Base-by-base conservation (phyloP, 2,329 filamentous ascomycete species). In the Botrytis tulipae region DNA sequence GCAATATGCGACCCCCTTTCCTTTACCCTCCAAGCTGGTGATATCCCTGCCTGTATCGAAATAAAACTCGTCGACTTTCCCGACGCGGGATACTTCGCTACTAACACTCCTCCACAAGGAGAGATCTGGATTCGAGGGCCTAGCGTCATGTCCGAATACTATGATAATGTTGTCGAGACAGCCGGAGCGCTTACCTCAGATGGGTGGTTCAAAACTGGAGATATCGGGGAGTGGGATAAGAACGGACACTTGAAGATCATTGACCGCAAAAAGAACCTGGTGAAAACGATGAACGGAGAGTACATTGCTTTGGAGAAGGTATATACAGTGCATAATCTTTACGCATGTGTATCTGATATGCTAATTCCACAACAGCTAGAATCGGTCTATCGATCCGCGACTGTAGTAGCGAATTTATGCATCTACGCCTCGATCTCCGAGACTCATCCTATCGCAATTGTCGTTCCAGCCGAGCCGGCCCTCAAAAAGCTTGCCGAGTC, bases 251-350 rank as follows among this genome's bases (percentile, higher is more conserved):
- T 97, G 79, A 97, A 91, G 84, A 95, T 97, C 80, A 97, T 95
- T 1, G 95, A 98, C 80, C 91, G 79, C 32, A 73, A 73, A 68
- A 73, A 73, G 29, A 71, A 73, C 32, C 32, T 71, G 16, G 72
- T 71, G 1, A 71, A 73, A 90, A 95, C 96, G 75, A 88, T 94
- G 76, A 94, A 94, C 75, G 95, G 95, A 77, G 95, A 98, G 86
- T 98, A 98, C 84, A 97, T 98, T 82, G 95, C 95, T 35, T 88
- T 98, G 10, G 95, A 98, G 85, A 98, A 95, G 80, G 81, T 77
- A 74, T 57, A 46, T 72, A 73, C 14, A 8, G 35, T 54, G 12
- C 32, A 77, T 68, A 16, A 2, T 29, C n/a, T 29, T 29, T 75
- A 40, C 73, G 79, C 12, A 8, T 35, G 42, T 37, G 16, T 32